Base-by-base conservation (phyloP, 176 grass and related monocot species). In the Oryza meridionalis region DNA sequence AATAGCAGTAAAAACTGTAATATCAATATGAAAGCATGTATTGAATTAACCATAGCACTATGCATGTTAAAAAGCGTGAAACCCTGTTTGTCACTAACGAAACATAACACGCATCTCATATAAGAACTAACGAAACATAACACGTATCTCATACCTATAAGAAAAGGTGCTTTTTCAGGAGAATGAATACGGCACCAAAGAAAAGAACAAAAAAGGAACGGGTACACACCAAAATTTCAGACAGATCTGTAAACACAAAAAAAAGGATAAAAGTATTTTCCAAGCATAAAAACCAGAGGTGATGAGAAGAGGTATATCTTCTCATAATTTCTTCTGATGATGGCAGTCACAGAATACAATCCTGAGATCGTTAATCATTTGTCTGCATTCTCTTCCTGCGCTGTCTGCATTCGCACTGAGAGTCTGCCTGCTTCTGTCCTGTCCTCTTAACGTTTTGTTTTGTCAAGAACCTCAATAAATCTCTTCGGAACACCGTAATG, bases 401-500 rank as follows among this genome's bases (percentile, higher is more conserved):
- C 25, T 58, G 65, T 40, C 4, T n/a, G n/a, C n/a, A n/a, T n/a
- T n/a, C n/a, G n/a, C 4, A 27, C 11, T 25, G 10, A 31, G 33
- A 42, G 65, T 38, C 55, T 38, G 74, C 73, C 55, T 38, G 74
- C 73, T 78, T 14, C 37, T 9, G 1, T 69, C 82, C 2, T 47
- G 45, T 47, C 45, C 35, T 15, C 88, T 92, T 92, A 95, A 85
- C 81, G 91, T 89, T 92, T 98, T 46, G 93, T 97, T 92, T 98
- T 98, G 87, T 98, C 96, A 49, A 92, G 81, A 69, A 94, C 96
- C 85, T 93, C 96, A 31, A 98, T 98, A 59, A 85, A 95, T 87
- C 88, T 98, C 91, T 98, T 98, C 3, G 96, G 93, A 63, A 98
- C 74, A 25, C 91, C 89, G 7, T 95, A 93, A 74, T 95, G 89